phyloP scores from a whole-genome alignment of 2,329 filamentous ascomycete species.

The Emericellopsis cladophorae region DNA sequence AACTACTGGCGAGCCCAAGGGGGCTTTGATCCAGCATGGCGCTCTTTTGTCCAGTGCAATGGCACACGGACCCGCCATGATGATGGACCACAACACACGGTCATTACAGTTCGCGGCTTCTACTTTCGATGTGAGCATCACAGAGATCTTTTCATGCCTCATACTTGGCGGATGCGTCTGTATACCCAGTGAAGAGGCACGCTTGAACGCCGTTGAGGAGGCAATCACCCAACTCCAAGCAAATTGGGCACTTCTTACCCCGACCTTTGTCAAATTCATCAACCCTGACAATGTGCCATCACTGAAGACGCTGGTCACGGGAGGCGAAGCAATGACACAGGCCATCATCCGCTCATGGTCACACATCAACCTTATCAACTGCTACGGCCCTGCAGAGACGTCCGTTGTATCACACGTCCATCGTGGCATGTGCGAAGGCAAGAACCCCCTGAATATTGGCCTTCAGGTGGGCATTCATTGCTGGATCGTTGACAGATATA shows the following conservation, averaged over 20 bases:
- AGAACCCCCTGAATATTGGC: slow-evolving; percentile 7
- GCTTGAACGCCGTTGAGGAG: slow-evolving; percentile 3
- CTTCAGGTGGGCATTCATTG: slow-evolving; percentile 1
- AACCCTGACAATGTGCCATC: slow-evolving; percentile 5
- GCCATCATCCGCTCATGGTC: slow-evolving; percentile 9
- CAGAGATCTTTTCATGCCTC: slow-evolving; percentile 4
- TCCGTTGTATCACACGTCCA: slow-evolving; percentile 9
- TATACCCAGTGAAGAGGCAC: slow-evolving; percentile 6
- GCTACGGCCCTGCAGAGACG: slow-evolving; percentile 10
- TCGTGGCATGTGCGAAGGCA: slow-evolving; percentile 5
- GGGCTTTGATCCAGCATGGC: slow-evolving; percentile 9
- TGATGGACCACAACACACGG: slow-evolving; percentile 1
- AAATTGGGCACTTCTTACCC: slow-evolving; percentile 6
- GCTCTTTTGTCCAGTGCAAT: slow-evolving; percentile 8
- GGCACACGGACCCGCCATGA: slow-evolving; percentile 1
- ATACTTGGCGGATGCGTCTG: slow-evolving; percentile 6
- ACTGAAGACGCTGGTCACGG: slow-evolving; percentile 9
- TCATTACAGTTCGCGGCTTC: slow-evolving; percentile 5
- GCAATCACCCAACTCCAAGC: slow-evolving; percentile 5
- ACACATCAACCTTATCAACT: slow-evolving; percentile 10
- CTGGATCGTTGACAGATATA: slow-evolving; percentile 14
- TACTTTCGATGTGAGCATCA: slow-evolving; percentile 6
- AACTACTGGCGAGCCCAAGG: slow-evolving; percentile 31
- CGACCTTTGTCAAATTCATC: slow-evolving; percentile 1
- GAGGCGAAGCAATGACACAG: slow-evolving; percentile 11